Evolutionary conservation across 257 asterid species (phyloP), one percentile per base, ranked within the genome.

Genomic region (Solanum dulcamara): DNA sequence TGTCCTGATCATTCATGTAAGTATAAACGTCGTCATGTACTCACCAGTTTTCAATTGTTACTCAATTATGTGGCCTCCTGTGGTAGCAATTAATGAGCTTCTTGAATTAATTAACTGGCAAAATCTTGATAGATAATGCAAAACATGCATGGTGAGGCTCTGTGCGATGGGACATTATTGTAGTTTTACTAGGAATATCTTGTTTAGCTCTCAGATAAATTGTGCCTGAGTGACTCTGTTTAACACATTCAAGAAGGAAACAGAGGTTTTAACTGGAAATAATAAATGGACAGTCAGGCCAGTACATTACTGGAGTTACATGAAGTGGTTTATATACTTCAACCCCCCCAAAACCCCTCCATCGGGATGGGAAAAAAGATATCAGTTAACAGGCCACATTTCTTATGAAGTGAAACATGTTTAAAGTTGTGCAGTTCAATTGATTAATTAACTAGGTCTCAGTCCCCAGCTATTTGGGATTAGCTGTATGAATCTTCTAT

Each of bases 1-100:
- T 84, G 96, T 95, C 88, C 90, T 94, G 84, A 89, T 95, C 84
- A 94, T 95, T 88, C 98, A 95, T 91, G 98, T 95, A 90, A 93
- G 99, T 89, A 30, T 85, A 85, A 37, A 71, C 59, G n/a, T 55
- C n/a, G 10, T 79, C 66, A 18, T 48, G 6, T 30, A 79, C 42
- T 18, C 64, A 18, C 57, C 85, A 17, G 1, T 60, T 51, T 38
- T 57, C 40, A 83, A 42, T 83, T 38, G 26, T 59, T 35, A 4
- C 24, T 14, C 28, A 53, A 42, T 85, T 17, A 30, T 77, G 62
- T 77, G 83, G 64, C 28, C 11, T 77, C 37, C 64, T 4, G 62
- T 28, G 55, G 55, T 72, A 40, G 66, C 66, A 26, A 15, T 79
- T 48, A 32, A 79, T 79, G 83, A 48, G 46, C 22, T 62, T 40